Base-by-base conservation (phyloP, 768 basidiomycete genomes). In the Filobasidium floriforme region DNA sequence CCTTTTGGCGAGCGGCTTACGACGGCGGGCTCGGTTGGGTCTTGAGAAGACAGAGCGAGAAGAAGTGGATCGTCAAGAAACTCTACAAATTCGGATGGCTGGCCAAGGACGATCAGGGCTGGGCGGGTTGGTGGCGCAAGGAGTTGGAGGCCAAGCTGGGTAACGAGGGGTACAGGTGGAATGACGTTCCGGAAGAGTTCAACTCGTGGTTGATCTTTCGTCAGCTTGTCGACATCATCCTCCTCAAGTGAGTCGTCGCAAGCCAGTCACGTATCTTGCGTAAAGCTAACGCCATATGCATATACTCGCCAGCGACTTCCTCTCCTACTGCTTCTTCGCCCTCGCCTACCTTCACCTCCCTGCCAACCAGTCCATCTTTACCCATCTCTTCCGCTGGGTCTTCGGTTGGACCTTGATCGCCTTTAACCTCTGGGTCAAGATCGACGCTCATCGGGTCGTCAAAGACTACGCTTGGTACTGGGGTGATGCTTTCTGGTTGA, bases 391-490 rank as follows among this genome's bases (percentile, higher is more conserved):
- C 79, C 86, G 92, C 1, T 99, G 94, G 94, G 79, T 88, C 54
- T 88, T 88, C 24, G 96, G 96, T 5, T 76, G 89, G 67, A 83
- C 85, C 0, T 81, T 99, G 28, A 92, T 98, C 75, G 84, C 83
- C 24, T 98, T 98, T 83, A 98, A 99, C 77, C 83, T 98, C 41
- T 98, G 93, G 92, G 92, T 99, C 69, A 99, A 99, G 77, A 89
- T 89, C 1, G 94, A 98, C 75, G 96, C 96, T 0, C 96, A 99
- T 77, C 85, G 91, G 62, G 91, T 98, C 59, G 92, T 98, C 68
- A 98, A 96, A 73, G 94, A 97, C 74, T 97, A 94, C 71, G 93
- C 92, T 18, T 97, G 92, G 92, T 97, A 92, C 77, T 92, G 91
- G 91, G 92, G 73, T 51, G 74, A 75, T 66, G 74, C 78, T 1